Conservation (phyloP, 148 eudicot species). For the Chenopodium album region DNA sequence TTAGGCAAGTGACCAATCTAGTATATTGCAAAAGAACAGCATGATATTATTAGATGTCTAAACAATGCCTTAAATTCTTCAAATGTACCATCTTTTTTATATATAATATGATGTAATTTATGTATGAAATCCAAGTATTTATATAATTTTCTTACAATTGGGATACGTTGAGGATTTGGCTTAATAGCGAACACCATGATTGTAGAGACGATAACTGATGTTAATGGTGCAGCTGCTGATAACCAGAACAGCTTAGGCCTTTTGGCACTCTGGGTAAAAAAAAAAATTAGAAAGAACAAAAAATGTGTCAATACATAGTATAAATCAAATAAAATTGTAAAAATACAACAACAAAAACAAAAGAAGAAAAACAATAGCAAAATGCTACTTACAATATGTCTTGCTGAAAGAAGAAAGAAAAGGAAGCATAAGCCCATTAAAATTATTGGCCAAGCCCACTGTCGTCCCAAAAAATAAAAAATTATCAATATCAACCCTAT, state of each 20-base stretch:
- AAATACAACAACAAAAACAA: not conserved
- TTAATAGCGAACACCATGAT: constrained; percentile 53
- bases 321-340: not conserved
- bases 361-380: not conserved
- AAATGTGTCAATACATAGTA: not conserved
- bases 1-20: constrained; percentile 85
- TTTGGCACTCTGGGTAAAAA: constrained; percentile 51
- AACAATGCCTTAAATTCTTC: not conserved
- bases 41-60: not conserved
- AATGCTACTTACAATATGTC: constrained; percentile 61
- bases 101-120: not conserved
- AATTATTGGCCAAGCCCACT: constrained; percentile 94
- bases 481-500: too few species aligned
- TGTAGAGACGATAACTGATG: constrained; percentile 77
- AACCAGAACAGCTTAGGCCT: constrained; percentile 80
- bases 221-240: constrained; percentile 89
- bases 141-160: constrained; percentile 49
- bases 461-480: constrained; percentile 22
- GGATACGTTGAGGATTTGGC: constrained; percentile 51
- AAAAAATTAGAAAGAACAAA: not conserved
- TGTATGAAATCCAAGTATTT: not conserved
- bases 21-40: not conserved
- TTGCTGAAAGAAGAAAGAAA: constrained; percentile 57
- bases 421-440: constrained; percentile 78
- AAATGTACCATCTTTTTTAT: too few species aligned